Evolutionary conservation across 352 stramenopile genomes (phyloP).

Genomic region (Phytopythium montanum): DNA sequence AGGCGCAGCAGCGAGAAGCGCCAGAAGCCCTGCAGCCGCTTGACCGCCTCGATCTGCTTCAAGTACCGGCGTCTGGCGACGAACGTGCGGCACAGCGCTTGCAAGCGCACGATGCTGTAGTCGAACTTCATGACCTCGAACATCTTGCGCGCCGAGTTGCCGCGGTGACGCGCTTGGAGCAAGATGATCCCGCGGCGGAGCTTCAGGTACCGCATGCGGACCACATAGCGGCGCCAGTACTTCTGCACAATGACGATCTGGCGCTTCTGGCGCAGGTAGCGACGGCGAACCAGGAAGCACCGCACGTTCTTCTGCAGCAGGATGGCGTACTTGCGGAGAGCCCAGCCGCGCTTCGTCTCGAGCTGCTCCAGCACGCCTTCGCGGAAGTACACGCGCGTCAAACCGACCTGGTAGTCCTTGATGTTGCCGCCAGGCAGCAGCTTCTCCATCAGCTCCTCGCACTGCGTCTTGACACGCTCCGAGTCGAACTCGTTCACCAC

Average conservation of each 20-base stretch:
- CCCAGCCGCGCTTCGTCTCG: constrained; percentile 67
- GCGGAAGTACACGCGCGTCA: constrained; percentile 84
- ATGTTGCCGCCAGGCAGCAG: constrained; percentile 70
- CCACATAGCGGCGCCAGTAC: constrained; percentile 70
- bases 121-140: constrained; percentile 75
- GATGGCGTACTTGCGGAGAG: constrained; percentile 73
- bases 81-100: constrained; percentile 64
- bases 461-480: constrained; percentile 50
- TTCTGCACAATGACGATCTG: constrained; percentile 61
- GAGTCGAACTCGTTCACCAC: constrained; percentile 43
- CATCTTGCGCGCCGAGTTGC: constrained; percentile 50
- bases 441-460: constrained; percentile 64
- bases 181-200: constrained; percentile 46
- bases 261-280: constrained; percentile 43
- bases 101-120: constrained; percentile 71
- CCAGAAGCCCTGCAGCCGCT: constrained; percentile 71
- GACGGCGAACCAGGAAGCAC: constrained; percentile 52
- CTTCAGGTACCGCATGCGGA: constrained; percentile 48
- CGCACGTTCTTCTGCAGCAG: constrained; percentile 71
- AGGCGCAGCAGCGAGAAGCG: constrained; percentile 70
- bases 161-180: constrained; percentile 62
- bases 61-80: constrained; percentile 49
- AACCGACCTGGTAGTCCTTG: constrained; percentile 82
- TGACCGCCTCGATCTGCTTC: constrained; percentile 40
- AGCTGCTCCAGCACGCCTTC: constrained; percentile 79